Evolutionary conservation across 257 asterid species (phyloP), one percentile per base, ranked within the genome.

Genomic region (Solanum rostratum): DNA sequence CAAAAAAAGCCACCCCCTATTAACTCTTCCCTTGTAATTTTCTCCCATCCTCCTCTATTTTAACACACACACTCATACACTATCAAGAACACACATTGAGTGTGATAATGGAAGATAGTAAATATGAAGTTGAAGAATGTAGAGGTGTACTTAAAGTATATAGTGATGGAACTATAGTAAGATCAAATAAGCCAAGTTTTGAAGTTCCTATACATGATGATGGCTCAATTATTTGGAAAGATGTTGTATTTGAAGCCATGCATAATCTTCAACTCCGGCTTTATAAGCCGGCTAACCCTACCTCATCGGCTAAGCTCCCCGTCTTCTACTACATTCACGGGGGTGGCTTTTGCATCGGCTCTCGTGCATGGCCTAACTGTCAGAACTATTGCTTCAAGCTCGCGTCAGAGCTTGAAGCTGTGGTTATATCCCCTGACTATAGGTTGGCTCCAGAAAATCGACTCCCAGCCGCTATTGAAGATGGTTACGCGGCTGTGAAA

Each of bases 271-370:
- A 90, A 84, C 98, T 92, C 79, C 94, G 94, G 79, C 91, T 94
- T 62, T 94, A 93, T 89, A 94, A 92, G 89, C 97, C 96, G 83
- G 90, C 92, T 71, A 60, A 70, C 0, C 55, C 90, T 0, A 41
- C 80, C 22, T 37, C 90, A 0, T 0, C 90, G 7, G 4, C 89
- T 45, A 93, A 92, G 89, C 93, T 94, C 49, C 96, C 98, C 0
- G 80, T 94, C 63, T 90, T 92, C 85, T 94, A 87, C 89, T 94
- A 91, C 87, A 89, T 93, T 45, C 98, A 93, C 39, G 97, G 98
- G 2, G 97, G 97, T 2, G 96, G 98, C 18, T 94, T 93, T 59
- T 94, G 97, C 89, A 91, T 93, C 27, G 94, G 95, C 88, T 92
- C 94, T 13, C 88, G 96, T 27, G 33, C 95, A 0, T 93, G 95